Base-by-base conservation (phyloP, 495 filamentous ascomycete genomes). In the Lasiosphaeria hispida region DNA sequence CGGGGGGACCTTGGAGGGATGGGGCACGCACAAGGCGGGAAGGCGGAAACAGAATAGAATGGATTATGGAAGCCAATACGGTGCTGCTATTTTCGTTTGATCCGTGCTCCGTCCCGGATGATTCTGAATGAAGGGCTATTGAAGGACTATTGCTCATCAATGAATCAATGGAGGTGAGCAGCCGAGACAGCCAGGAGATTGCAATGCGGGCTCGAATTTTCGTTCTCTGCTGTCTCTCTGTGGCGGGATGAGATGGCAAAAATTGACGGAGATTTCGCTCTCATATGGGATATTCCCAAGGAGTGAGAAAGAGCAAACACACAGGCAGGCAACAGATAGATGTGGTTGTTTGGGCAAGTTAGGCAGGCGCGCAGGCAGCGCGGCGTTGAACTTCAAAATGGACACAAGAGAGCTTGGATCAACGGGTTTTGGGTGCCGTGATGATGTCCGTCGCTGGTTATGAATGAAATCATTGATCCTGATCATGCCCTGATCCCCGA, bases 31-130 rank as follows among this genome's bases (percentile, higher is more conserved):
- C 37, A 19, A 11, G 59, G 51, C 38, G 42, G 35, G 45, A 35
- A 48, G 40, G 45, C 49, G 55, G 59, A 49, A 48, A 58, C 37
- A 47, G 41, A 19, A 47, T 40, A 43, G 34, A 36, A 53, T 10
- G 48, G n/a, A 14, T 56, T 39, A 36, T 55, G 42, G 37, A 64
- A 53, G 56, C 57, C 48, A 57, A 49, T 49, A 13, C 41, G 19
- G 40, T 41, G 48, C 54, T 59, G 48, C 49, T 59, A 65, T 57
- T 57, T 57, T 60, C 7, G 45, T 51, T 58, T 38, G 40, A 49
- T 40, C 58, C 58, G 58, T 48, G 33, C 23, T 50, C 44, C 40
- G 54, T 55, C 53, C 53, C 51, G 51, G 51, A 39, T 23, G 41
- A 18, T n/a, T n/a, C n/a, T n/a, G 41, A 18, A 10, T 44, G 41